phyloP scores from a whole-genome alignment of 163 green algal species.

The Chloromonas sp. region DNA sequence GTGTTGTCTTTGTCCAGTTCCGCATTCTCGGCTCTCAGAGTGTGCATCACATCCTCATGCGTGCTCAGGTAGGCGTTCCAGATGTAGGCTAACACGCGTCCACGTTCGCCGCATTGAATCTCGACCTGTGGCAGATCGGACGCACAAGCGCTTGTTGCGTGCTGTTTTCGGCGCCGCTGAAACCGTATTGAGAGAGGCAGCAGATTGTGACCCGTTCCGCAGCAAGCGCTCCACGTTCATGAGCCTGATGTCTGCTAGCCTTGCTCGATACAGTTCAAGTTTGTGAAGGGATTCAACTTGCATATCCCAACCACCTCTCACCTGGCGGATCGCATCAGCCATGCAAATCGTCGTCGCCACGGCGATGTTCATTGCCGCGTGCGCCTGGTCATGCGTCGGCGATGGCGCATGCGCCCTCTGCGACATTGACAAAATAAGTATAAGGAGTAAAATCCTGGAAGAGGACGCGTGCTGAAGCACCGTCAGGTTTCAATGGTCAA shows the following conservation, averaged over 20 bases:
- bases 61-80: constrained; percentile 45
- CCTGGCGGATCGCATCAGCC: constrained; percentile 47
- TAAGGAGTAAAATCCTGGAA: too few species aligned
- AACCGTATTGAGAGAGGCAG: background rate
- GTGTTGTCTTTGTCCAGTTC: constrained; percentile 22
- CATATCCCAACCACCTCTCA: constrained; percentile 3
- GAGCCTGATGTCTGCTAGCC: background rate
- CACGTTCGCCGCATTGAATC: constrained; percentile 47
- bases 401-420: background rate
- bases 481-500: too few species aligned
- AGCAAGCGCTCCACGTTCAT: too few species aligned
- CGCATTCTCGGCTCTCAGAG: constrained; percentile 16
- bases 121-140: constrained; percentile 38
- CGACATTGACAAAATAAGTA: background rate
- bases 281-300: background rate
- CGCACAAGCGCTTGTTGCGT: background rate
- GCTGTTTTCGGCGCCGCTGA: background rate
- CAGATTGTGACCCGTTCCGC: background rate
- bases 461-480: too few species aligned
- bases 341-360: constrained; percentile 33
- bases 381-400: background rate
- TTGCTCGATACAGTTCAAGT: background rate
- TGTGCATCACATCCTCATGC: constrained; percentile 26
- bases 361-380: constrained; percentile 6
- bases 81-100: constrained; percentile 32